Percentiles rank a stretch among this genome's conserved stretches.
Conservation (phyloP, 352 stramenopile species). For the Globisporangium nodosum region DNA sequence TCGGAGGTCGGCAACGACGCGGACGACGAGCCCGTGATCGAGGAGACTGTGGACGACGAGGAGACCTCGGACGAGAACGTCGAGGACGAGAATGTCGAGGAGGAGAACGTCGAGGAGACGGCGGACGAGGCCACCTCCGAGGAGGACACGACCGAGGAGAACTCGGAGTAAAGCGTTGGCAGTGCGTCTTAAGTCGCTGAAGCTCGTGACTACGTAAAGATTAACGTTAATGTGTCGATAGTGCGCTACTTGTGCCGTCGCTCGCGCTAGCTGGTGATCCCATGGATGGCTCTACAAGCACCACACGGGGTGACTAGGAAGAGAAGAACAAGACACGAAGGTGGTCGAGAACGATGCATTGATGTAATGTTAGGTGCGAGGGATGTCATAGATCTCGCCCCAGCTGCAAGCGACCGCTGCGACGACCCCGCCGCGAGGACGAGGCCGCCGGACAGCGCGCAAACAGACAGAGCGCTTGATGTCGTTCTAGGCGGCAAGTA, state of each 20-base stretch:
- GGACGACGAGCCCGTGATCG: neutral
- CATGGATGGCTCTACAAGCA: too few relatives aligned
- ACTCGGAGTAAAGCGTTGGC: neutral
- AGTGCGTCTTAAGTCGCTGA: neutral
- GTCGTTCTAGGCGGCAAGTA: conserved; percentile 14
- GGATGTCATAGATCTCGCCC: conserved; percentile 14
- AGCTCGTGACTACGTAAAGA: neutral
- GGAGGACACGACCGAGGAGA: neutral
- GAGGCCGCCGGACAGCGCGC: conserved; percentile 3
- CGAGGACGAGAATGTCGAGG: neutral
- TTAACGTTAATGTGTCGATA: neutral
- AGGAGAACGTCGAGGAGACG: neutral
- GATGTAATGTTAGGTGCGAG: neutral
- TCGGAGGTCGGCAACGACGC: neutral
- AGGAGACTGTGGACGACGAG: neutral
- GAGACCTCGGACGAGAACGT: neutral
- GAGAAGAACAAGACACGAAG: too few relatives aligned
- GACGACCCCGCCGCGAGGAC: neutral
- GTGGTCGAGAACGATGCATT: too few relatives aligned
- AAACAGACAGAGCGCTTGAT: conserved; percentile 13
- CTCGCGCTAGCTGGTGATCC: too few relatives aligned
- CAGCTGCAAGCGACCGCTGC: conserved; percentile 10
- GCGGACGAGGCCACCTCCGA: neutral
- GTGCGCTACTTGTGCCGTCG: neutral
- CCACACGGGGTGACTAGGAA: too few relatives aligned